Evolutionary conservation across 768 basidiomycete genomes (phyloP), one percentile per base, ranked within the genome.

Genomic region (Lactarius akahatsu): DNA sequence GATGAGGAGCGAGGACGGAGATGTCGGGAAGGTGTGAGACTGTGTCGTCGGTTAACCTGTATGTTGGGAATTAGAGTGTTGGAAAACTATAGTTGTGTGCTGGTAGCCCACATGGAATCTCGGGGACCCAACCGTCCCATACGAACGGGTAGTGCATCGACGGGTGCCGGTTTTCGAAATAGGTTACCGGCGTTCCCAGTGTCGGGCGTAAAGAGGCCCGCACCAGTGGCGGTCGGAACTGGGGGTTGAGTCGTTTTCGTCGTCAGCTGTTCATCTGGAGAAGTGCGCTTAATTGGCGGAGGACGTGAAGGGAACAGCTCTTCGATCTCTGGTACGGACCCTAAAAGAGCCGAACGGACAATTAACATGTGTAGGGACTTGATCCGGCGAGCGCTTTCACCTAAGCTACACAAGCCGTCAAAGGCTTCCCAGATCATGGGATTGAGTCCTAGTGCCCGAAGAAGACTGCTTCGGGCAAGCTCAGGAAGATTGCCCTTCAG

Each of bases 401-500:
- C 94, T 55, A 92, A 77, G 36, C 82, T 77, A 74, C 94, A 96
- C 40, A 97, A 76, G 0, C 92, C 94, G 73, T 94, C 92, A 72
- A 94, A 91, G 5, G 94, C 94, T 75, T 97, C 94, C 94, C 94
- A 96, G 62, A 95, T 77, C 74, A 92, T 84, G 38, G 92, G 91
- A 73, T 93, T 88, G 57, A 87, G 74, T 16, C 80, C 75, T 67
- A 97, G 80, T 32, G 93, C 90, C 65, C 87, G 84, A 56, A 82
- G 81, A 75, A 90, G 96, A 73, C 86, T 88, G 62, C 77, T 73
- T 30, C 82, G 79, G n/a, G 94, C 94, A 70, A 85, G 84, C 62
- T 89, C 87, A 3, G 83, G 83, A 65, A 91, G 82, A 75, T 94
- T 92, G 58, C 89, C 92, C 76, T 89, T 91, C 73, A 88, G 72